Evolutionary conservation across 441 rosid genomes (phyloP).

Genomic region (Brassica hybrid): DNA sequence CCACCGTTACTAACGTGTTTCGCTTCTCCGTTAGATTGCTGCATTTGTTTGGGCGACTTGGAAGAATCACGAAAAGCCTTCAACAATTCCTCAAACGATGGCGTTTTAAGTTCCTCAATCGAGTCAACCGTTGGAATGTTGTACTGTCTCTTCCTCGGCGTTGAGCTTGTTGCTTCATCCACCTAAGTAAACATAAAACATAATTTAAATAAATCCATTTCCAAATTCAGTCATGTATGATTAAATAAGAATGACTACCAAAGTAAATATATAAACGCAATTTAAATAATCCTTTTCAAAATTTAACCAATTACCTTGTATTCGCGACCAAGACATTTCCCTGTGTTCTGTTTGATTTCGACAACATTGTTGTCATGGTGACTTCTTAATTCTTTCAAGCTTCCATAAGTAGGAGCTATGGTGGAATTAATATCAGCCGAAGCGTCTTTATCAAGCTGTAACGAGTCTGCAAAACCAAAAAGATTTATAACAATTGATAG

Average conservation of each 20-base stretch:
- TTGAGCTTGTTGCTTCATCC: conserved; percentile 92
- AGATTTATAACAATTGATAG: not conserved
- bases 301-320: conserved; percentile 57
- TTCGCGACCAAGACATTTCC: conserved; percentile 79
- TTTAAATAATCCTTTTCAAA: not conserved
- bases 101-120: conserved; percentile 91
- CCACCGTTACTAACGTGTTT: conserved; percentile 58
- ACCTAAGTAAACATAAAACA: conserved; percentile 42
- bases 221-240: not conserved
- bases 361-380: conserved; percentile 76
- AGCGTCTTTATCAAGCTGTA: conserved; percentile 89
- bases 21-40: conserved; percentile 70
- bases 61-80: conserved; percentile 67
- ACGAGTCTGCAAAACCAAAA: conserved; percentile 65
- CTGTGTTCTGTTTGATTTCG: conserved; percentile 80
- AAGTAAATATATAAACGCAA: not conserved
- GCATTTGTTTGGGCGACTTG: conserved; percentile 57
- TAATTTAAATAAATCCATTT: too few relatives aligned
- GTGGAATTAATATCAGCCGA: conserved; percentile 72
- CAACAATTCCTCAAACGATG: conserved; percentile 81
- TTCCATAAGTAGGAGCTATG: conserved; percentile 71
- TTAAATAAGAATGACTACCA: not conserved
- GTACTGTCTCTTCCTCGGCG: conserved; percentile 80
- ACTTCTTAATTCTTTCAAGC: conserved; percentile 72
- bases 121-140: conserved; percentile 77